Conservation (phyloP, 495 filamentous ascomycete species). For the Pyrenopolyporus hunteri region DNA sequence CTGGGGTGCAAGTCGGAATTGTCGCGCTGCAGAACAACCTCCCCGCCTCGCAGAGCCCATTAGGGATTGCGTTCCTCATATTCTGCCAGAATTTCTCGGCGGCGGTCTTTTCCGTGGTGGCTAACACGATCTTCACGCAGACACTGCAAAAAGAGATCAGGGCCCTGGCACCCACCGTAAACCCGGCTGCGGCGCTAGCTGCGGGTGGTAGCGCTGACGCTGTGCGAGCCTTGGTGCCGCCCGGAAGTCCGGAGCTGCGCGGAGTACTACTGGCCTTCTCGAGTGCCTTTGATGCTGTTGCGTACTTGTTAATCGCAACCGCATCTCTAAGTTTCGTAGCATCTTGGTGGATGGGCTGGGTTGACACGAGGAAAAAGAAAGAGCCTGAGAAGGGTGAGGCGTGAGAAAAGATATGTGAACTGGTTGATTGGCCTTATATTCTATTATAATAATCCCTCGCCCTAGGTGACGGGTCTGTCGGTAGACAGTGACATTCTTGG, state of each 20-base stretch:
- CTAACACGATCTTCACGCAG: constrained; percentile 58
- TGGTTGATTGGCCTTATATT: neutral
- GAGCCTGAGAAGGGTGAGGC: constrained; percentile 21
- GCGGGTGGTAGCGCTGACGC: constrained; percentile 48
- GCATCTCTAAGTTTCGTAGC: constrained; percentile 41
- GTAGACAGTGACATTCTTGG: too few relatives aligned
- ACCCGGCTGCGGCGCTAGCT: constrained; percentile 43
- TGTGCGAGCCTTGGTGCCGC: constrained; percentile 50
- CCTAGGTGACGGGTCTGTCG: too few relatives aligned
- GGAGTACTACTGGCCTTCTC: constrained; percentile 52
- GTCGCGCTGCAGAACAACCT: constrained; percentile 61
- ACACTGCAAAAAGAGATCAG: constrained; percentile 45
- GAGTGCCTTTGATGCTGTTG: constrained; percentile 47
- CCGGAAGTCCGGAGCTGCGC: constrained; percentile 42
- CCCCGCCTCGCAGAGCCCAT: constrained; percentile 50
- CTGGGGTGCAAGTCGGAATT: constrained; percentile 57
- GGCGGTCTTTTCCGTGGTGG: constrained; percentile 59
- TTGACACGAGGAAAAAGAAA: constrained; percentile 57
- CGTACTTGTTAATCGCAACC: constrained; percentile 49
- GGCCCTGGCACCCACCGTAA: constrained; percentile 48
- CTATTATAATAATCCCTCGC: too few relatives aligned
- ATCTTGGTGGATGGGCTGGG: constrained; percentile 60
- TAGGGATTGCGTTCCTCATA: constrained; percentile 58
- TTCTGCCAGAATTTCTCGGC: constrained; percentile 61
- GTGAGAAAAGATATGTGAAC: neutral